Percentiles rank a stretch among this genome's conserved stretches.
phyloP scores from a whole-genome alignment of 768 basidiomycete species.

The Xanthoconium stramineum region DNA sequence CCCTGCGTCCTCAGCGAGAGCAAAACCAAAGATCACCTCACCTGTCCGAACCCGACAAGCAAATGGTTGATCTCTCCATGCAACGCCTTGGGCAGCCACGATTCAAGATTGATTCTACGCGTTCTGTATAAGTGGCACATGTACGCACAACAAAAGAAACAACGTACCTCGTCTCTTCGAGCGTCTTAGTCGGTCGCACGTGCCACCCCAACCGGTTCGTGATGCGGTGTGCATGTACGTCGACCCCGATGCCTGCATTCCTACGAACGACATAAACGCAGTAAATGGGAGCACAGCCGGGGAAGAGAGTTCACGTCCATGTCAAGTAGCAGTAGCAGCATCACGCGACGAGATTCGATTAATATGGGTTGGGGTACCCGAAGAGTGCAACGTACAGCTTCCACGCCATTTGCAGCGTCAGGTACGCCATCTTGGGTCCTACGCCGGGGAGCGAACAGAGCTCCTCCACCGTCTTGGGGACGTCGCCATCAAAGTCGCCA shows the following conservation, averaged over 20 bases:
- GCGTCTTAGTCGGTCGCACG: constrained; percentile 72
- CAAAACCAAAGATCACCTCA: constrained; percentile 20
- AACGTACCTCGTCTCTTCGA: constrained; percentile 80
- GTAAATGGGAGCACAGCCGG: no score
- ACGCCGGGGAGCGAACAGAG: constrained; percentile 87
- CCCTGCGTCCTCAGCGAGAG: no score
- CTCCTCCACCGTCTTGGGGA: constrained; percentile 86
- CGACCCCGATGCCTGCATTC: constrained; percentile 90
- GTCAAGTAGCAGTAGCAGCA: not conserved
- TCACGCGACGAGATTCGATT: not conserved
- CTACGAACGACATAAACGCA: constrained; percentile 32
- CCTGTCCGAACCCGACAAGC: constrained; percentile 86
- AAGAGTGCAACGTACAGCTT: constrained; percentile 51
- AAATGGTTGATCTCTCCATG: constrained; percentile 75
- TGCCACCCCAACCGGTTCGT: constrained; percentile 95
- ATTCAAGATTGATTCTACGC: constrained; percentile 70
- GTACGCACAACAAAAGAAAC: no score
- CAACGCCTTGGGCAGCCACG: constrained; percentile 75
- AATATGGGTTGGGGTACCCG: no score
- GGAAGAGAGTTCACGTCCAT: not conserved
- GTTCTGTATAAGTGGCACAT: no score
- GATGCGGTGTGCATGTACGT: constrained; percentile 94
- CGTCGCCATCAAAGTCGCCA: constrained; percentile 76
- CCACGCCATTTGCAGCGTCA: constrained; percentile 83
- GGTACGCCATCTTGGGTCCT: constrained; percentile 95